These are phyloP conservation scores for Beta corolliflora DNA, from an alignment of 179 eudicot genomes.

Conservation along the genomic window DNA sequence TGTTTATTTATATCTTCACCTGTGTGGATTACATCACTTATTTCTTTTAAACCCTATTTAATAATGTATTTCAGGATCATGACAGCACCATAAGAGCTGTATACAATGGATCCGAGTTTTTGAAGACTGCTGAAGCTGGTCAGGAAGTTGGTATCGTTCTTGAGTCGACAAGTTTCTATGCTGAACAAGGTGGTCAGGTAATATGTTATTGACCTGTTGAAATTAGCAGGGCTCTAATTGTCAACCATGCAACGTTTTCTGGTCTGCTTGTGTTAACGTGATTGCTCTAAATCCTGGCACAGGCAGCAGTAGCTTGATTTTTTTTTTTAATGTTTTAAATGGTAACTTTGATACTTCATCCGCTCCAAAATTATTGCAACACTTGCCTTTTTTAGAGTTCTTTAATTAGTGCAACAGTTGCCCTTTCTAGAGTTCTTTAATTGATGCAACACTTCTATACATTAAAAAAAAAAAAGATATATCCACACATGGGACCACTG, in stretches of 20 bases:
- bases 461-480: too few species aligned
- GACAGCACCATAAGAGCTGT: conserved; percentile 77
- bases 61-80: conserved; percentile 67
- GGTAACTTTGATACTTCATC: too few species aligned
- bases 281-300: too few species aligned
- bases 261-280: background rate
- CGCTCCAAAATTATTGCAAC: too few species aligned
- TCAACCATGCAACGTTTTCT: background rate
- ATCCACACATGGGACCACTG: too few species aligned
- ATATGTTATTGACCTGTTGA: background rate
- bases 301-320: too few species aligned
- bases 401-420: too few species aligned
- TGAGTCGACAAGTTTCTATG: conserved; percentile 89
- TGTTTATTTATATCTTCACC: background rate
- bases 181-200: conserved; percentile 99
- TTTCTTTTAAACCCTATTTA: background rate
- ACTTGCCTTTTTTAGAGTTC: too few species aligned
- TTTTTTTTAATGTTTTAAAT: too few species aligned
- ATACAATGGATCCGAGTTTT: conserved; percentile 73
- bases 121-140: conserved; percentile 60
- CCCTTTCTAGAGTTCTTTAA: too few species aligned
- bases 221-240: background rate
- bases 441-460: too few species aligned
- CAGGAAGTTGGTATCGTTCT: conserved; percentile 81
- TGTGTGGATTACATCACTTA: background rate